Conservation (phyloP, 2,329 filamentous ascomycete genomes). For the Nectriaceae sp. region DNA sequence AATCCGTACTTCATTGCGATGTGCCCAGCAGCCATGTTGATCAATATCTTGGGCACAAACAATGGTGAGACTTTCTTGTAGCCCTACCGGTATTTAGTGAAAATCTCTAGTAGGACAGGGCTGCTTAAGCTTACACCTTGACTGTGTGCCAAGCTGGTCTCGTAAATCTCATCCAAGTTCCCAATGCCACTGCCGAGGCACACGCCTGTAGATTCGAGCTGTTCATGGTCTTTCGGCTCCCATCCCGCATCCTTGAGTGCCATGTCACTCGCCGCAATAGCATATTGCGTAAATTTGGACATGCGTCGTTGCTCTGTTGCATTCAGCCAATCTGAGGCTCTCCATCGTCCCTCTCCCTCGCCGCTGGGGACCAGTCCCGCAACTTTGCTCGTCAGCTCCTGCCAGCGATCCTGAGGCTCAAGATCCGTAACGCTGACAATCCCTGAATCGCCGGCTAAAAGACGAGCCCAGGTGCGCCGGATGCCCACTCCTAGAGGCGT, state of each 20-base stretch:
- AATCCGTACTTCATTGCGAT: conserved; percentile 92
- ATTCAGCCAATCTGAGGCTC: conserved; percentile 54
- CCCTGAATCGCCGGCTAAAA: conserved; percentile 79
- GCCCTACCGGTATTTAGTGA: conserved; percentile 55
- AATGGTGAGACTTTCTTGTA: conserved; percentile 91
- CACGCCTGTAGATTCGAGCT: conserved; percentile 79
- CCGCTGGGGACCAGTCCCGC: conserved; percentile 75
- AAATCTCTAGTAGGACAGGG: neutral
- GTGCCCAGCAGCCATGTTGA: conserved; percentile 93
- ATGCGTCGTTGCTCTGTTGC: conserved; percentile 69
- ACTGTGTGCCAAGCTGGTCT: conserved; percentile 76
- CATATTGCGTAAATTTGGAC: conserved; percentile 92
- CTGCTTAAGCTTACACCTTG: conserved; percentile 59
- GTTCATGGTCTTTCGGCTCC: conserved; percentile 60
- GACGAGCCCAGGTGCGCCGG: conserved; percentile 75
- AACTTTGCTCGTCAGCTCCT: conserved; percentile 77
- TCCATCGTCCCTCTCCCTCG: conserved; percentile 48
- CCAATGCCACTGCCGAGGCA: conserved; percentile 95
- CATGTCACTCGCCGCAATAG: conserved; percentile 82
- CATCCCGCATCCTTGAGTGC: conserved; percentile 82
- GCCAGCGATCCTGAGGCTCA: conserved; percentile 60
- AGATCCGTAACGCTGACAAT: conserved; percentile 71
- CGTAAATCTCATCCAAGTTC: conserved; percentile 87
- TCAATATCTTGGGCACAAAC: conserved; percentile 90
- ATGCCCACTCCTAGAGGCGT: conserved; percentile 83